These are phyloP conservation scores for Aspergillus carlsbadensis DNA, from an alignment of 495 filamentous ascomycete species.

Conservation along the genomic window DNA sequence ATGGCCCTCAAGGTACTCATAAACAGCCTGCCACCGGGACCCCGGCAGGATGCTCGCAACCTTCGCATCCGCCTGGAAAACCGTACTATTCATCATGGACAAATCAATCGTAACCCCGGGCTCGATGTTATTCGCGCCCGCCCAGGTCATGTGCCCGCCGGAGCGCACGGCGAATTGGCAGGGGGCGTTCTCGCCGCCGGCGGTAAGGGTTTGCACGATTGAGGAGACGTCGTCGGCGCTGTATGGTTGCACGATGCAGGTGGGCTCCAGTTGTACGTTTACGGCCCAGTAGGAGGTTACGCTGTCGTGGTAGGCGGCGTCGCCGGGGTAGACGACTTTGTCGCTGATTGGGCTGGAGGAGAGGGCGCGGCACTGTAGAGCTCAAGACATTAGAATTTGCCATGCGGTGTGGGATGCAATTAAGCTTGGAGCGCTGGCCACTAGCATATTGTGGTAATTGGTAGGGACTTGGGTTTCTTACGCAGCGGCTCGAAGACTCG, in stretches of 20 bases:
- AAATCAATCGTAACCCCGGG: conserved; percentile 55
- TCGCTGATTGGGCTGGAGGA: not conserved
- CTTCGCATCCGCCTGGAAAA: conserved; percentile 35
- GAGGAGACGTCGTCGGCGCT: conserved; percentile 34
- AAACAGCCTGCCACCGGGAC: conserved; percentile 44
- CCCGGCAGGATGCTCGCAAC: conserved; percentile 44
- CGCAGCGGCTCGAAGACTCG: not conserved
- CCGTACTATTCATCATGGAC: conserved; percentile 38
- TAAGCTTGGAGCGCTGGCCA: too few relatives aligned
- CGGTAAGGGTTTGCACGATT: conserved; percentile 28
- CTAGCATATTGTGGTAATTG: too few relatives aligned
- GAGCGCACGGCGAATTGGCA: conserved; percentile 48
- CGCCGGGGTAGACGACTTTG: conserved; percentile 10
- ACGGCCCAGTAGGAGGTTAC: conserved; percentile 30
- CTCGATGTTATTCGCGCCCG: conserved; percentile 36
- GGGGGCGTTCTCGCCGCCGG: conserved; percentile 12
- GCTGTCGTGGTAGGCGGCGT: conserved; percentile 13
- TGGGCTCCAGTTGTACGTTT: conserved; percentile 34
- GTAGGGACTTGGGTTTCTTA: not conserved
- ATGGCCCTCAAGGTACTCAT: conserved; percentile 31
- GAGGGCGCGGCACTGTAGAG: conserved; percentile 11
- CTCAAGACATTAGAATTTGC: not conserved
- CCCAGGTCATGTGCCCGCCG: conserved; percentile 45
- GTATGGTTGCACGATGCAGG: conserved; percentile 34
- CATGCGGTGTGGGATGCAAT: not conserved